Base-by-base conservation (phyloP, 1,284 basidiomycete genomes). In the Xanthoconium separans region DNA sequence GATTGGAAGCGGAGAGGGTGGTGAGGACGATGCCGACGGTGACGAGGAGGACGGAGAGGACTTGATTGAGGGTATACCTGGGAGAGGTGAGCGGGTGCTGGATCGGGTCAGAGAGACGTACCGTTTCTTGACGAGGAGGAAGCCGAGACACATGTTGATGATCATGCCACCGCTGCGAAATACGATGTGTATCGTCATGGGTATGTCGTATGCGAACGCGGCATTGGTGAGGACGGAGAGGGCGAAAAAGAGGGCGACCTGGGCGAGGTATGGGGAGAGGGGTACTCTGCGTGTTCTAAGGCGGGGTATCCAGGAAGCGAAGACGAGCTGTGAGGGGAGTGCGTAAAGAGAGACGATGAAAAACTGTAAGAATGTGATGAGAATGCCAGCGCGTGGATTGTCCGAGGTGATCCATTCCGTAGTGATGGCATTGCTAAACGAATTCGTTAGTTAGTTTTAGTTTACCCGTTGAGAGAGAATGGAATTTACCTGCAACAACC, bases 151-250 rank as follows among this genome's bases (percentile, higher is more conserved):
- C 81, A 94, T 85, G 63, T 87, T 91, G 44, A 92, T 73, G n/a
- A 89, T 80, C 64, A 93, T 72, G n/a, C 94, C 95, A 2, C 91
- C 94, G 61, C 91, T 93, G 36, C 95, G 80, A 66, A 97, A 98
- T 54, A 98, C 91, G 69, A 98, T 97, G 70, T 98, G 95, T 1
- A 98, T 89, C 0, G 91, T 76, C 83, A 97, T 92, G 15, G 95
- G 94, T 54, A 97, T 89, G 55, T 81, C 72, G 64, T 84, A 94
- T 4, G 84, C 90, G 68, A 98, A 97, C 1, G 93, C 95, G 24
- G 83, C 84, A 72, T 97, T 98, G 73, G 98, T 98, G 63, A 98
- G 75, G 52, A 87, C 68, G n/a, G 89, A 93, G 53, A 94, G 81
- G 8, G 80, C 70, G 57, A 91, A 87, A 72, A 95, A 96, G 40